A percentile compares a stretch with the other conserved stretches of the same genome.
phyloP scores from a whole-genome alignment of 306 rosid species.

The Rubus idaeus region DNA sequence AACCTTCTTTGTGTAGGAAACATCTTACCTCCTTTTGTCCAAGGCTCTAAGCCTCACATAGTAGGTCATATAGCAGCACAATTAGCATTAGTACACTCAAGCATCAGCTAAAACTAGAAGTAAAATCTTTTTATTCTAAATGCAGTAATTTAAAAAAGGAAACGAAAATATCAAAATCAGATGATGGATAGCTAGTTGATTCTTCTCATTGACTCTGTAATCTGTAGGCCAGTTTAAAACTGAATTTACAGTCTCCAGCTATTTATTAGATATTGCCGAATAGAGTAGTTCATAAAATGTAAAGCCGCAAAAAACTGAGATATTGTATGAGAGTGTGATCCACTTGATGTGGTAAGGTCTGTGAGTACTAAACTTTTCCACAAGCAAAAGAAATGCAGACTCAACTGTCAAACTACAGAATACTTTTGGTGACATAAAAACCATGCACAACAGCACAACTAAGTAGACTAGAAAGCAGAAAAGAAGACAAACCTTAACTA shows the following conservation, averaged over 20 bases:
- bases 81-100: not conserved
- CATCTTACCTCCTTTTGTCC: not conserved
- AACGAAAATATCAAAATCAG: not conserved
- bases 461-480: conserved; percentile 9
- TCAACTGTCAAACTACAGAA: not conserved
- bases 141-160: not conserved
- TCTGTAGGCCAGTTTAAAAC: not conserved
- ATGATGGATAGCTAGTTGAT: not conserved
- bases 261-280: not conserved
- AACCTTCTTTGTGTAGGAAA: not conserved
- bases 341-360: not conserved
- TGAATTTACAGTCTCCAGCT: not conserved
- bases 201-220: not conserved
- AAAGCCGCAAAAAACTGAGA: not conserved
- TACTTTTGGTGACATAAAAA: not conserved
- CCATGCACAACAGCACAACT: conserved; percentile 1
- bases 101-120: not conserved
- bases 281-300: not conserved
- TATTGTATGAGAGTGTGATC: not conserved
- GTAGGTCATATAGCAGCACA: not conserved
- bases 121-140: not conserved
- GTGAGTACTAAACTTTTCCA: not conserved
- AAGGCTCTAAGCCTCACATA: not conserved
- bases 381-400: not conserved
- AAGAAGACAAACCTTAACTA: conserved; percentile 76